These are phyloP conservation scores for Stropharia rugosoannulata DNA, from an alignment of 768 basidiomycete genomes.

Conservation along the genomic window DNA sequence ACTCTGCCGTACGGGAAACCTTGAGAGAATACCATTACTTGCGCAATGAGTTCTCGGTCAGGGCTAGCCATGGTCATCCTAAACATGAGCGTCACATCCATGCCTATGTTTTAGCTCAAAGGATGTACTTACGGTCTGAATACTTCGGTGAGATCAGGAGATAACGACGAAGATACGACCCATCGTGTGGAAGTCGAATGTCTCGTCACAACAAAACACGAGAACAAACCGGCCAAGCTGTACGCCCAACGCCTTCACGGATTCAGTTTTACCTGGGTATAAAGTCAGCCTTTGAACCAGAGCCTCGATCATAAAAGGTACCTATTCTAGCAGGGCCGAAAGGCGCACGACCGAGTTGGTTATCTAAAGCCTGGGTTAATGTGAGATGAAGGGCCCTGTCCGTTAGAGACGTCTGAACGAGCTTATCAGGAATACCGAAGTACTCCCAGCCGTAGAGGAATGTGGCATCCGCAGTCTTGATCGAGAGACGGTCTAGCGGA, in stretches of 20 bases:
- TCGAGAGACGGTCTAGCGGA: slow-evolving; percentile 76
- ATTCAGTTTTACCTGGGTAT: slow-evolving; percentile 89
- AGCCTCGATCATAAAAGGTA: slow-evolving; percentile 23
- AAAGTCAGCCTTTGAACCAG: slow-evolving; percentile 5
- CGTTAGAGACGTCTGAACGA: slow-evolving; percentile 97
- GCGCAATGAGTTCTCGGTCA: slow-evolving; percentile 97
- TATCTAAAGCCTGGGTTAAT: slow-evolving; percentile 91
- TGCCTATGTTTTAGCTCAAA: background rate
- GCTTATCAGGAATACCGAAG: slow-evolving; percentile 92
- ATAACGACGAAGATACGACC: slow-evolving; percentile 98
- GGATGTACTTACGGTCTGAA: slow-evolving; percentile 76
- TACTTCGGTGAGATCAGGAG: slow-evolving; percentile 86
- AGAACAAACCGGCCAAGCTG: slow-evolving; percentile 98
- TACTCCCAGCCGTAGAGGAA: slow-evolving; percentile 99
- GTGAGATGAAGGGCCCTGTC: slow-evolving; percentile 97
- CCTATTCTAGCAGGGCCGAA: slow-evolving; percentile 99
- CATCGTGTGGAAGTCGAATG: slow-evolving; percentile 99
- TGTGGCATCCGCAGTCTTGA: slow-evolving; percentile 85
- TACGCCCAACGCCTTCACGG: slow-evolving; percentile 97
- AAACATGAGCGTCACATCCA: slow-evolving; percentile 7
- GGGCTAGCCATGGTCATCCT: slow-evolving; percentile 99
- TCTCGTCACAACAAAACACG: slow-evolving; percentile 99
- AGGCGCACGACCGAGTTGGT: slow-evolving; percentile 93
- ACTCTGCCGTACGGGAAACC: slow-evolving; percentile 98
- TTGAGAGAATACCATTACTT: slow-evolving; percentile 99